A percentile compares a stretch with the other conserved stretches of the same genome.
These are phyloP conservation scores for Cercospora zeae-maydis DNA, from an alignment of 2,329 filamentous ascomycete genomes.

Conservation along the genomic window DNA sequence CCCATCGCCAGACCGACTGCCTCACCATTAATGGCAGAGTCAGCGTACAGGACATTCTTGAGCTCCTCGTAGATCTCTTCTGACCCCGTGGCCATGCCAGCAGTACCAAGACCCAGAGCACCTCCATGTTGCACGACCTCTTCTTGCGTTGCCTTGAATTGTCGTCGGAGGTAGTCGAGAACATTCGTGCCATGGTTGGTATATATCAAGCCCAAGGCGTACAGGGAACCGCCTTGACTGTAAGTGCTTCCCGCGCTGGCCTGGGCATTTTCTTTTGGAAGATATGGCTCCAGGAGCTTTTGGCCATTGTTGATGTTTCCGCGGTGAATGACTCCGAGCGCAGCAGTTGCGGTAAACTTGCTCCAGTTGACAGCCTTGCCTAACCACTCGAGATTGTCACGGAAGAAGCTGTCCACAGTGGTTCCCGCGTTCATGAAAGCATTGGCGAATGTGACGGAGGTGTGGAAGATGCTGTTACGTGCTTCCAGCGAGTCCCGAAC, in stretches of 20 bases:
- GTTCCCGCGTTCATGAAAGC: constrained; percentile 99
- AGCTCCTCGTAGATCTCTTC: constrained; percentile 88
- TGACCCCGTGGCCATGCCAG: constrained; percentile 93
- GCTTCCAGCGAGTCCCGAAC: constrained; percentile 93
- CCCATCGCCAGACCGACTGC: constrained; percentile 95
- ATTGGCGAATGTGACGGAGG: constrained; percentile 93
- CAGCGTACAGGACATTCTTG: constrained; percentile 81
- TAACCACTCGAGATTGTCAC: constrained; percentile 95
- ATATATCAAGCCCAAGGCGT: constrained; percentile 92
- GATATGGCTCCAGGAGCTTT: constrained; percentile 90
- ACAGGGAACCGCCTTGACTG: constrained; percentile 92
- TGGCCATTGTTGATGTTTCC: constrained; percentile 91
- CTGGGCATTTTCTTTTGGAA: constrained; percentile 72
- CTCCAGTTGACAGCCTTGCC: constrained; percentile 99
- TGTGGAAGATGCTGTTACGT: constrained; percentile 97
- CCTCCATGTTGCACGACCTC: constrained; percentile 97
- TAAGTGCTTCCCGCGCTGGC: constrained; percentile 77
- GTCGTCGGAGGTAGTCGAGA: constrained; percentile 70
- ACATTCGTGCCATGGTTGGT: constrained; percentile 95
- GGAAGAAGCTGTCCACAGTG: constrained; percentile 97
- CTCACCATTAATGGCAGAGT: constrained; percentile 95
- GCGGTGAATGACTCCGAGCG: constrained; percentile 91
- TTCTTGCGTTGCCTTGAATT: constrained; percentile 72
- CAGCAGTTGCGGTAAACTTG: constrained; percentile 96
- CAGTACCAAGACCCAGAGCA: constrained; percentile 89